Percentiles rank a stretch among this genome's conserved stretches.
These are phyloP conservation scores for Lathyrus sativus DNA, from an alignment of 306 rosid species.

Conservation along the genomic window DNA sequence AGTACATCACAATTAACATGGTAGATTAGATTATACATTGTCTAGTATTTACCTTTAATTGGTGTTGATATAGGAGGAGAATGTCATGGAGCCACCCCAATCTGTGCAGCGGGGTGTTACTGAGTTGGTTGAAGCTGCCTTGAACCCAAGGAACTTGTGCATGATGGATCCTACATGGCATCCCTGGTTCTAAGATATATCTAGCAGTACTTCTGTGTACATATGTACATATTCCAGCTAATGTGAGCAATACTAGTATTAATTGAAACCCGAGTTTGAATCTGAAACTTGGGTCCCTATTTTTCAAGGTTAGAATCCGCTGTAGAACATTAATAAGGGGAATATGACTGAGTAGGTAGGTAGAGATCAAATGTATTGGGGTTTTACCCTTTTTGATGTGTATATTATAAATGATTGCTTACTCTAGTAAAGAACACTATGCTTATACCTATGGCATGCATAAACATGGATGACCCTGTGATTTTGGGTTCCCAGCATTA, in stretches of 20 bases:
- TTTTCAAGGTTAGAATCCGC: constrained; percentile 11
- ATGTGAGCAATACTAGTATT: constrained; percentile 8
- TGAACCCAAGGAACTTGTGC: constrained; percentile 91
- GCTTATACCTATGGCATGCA: background rate
- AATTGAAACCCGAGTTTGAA: constrained; percentile 25
- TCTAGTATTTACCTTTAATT: constrained; percentile 13
- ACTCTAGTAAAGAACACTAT: background rate
- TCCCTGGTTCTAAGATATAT: constrained; percentile 78
- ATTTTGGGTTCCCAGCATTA: background rate
- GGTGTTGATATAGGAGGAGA: constrained; percentile 69
- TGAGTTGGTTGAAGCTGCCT: constrained; percentile 94
- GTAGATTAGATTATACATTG: background rate
- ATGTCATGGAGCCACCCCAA: constrained; percentile 83
- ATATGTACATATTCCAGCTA: constrained; percentile 35
- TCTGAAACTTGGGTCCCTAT: background rate
- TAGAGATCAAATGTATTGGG: constrained; percentile 2
- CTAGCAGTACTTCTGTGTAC: constrained; percentile 21
- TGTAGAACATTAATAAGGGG: background rate
- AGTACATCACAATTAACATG: background rate
- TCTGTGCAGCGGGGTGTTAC: constrained; percentile 92
- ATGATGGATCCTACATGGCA: constrained; percentile 99
- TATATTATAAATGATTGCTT: background rate
- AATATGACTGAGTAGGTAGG: constrained; percentile 18
- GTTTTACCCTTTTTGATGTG: background rate
- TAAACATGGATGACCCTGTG: background rate